Evolutionary conservation across 73 alveolate genomes (phyloP).

Genomic region (Tetrahymena elliotti): DNA sequence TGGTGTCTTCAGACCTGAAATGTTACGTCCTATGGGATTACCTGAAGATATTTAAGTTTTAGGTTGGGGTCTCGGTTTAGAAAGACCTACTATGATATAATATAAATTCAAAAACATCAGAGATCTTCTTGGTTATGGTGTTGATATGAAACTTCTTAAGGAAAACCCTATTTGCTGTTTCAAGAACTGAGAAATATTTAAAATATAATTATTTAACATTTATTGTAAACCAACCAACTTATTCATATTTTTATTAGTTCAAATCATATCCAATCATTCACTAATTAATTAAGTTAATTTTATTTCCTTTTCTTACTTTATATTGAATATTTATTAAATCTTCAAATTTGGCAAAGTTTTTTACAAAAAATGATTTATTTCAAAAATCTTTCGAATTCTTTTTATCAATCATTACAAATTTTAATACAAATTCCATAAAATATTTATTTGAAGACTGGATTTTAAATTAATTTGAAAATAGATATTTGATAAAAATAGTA

Average conservation of each 20-base stretch:
- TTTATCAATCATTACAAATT: no score
- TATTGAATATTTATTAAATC: no score
- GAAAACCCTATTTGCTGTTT: slow-evolving; percentile 89
- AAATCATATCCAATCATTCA: no score
- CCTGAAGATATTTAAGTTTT: slow-evolving; percentile 98
- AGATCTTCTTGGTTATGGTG: slow-evolving; percentile 96
- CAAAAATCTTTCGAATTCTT: no score
- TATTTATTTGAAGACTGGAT: no score
- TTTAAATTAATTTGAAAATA: no score
- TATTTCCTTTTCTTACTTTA: neutral
- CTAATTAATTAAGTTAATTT: no score
- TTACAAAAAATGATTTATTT: no score
- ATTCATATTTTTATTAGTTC: neutral
- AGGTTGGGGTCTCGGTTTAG: slow-evolving; percentile 99
- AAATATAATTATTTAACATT: neutral
- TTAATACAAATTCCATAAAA: no score
- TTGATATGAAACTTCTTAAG: slow-evolving; percentile 77
- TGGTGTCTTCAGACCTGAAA: slow-evolving; percentile 99
- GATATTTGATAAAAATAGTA: no score
- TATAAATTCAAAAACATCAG: slow-evolving; percentile 89
- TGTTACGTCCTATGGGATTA: slow-evolving; percentile 98
- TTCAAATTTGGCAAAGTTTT: no score
- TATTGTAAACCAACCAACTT: neutral
- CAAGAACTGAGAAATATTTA: slow-evolving; percentile 21
- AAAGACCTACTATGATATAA: slow-evolving; percentile 99